Evolutionary conservation across 176 grass and related monocot genomes (phyloP), one percentile per base, ranked within the genome.

Genomic region (Avena insularis): DNA sequence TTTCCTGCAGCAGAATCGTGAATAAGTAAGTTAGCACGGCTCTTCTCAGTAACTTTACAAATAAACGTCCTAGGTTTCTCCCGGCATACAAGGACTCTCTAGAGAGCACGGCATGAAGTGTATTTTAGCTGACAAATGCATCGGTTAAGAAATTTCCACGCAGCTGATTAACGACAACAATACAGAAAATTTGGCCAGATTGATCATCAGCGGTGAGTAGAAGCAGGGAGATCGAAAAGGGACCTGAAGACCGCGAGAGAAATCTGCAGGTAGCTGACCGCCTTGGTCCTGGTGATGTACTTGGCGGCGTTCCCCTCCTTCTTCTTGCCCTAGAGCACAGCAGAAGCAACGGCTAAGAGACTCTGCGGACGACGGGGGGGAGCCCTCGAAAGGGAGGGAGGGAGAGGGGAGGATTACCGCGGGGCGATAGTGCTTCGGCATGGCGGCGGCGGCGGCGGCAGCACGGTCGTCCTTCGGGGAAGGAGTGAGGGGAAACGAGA

Each of bases 261-360:
- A 60, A 93, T 85, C 92, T 99, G 97, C 21, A 99, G 89, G 76
- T 96, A 87, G 60, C 81, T 92, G 38, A 96, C 89, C 5, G 97
- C 97, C 91, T 93, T 99, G 63, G 82, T 99, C 83, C 94, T 93
- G 19, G 97, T 99, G 83, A 96, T 93, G 82, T 96, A 99, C 91
- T 94, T 96, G n/a, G 92, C 97, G 6, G 90, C 92, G 45, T 96
- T 99, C 74, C 97, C 94, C 78, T 99, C 94, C 89, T 99, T 99
- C 87, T 93, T 96, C 97, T 96, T 99, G 46, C 94, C 97, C 97
- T 99, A 63, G 13, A 68, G 1, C 77, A 48, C 12, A 68, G 9
- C 27, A 54, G 29, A 83, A 83, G 68, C 10, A 79, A 20, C 51
- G 51, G 8, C 0, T 72, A 36, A 82, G 85, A 73, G 49, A 36